Evolutionary conservation across 2,329 filamentous ascomycete species (phyloP).

Genomic region (Aspergillus sp.): DNA sequence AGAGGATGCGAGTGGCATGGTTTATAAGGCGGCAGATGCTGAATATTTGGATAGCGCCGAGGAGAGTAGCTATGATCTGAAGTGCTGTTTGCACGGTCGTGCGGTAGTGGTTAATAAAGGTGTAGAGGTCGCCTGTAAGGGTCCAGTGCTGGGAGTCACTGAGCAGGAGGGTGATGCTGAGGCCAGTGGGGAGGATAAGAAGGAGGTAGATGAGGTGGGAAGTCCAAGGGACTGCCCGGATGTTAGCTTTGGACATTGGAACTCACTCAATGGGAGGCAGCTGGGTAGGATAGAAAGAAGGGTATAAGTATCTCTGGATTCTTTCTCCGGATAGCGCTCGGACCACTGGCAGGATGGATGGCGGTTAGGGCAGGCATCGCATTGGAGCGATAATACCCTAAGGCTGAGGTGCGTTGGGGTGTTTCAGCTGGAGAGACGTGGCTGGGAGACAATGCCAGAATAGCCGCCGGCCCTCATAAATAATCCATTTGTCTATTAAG

Average conservation of each 20-base stretch:
- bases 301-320: no score
- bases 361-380: not conserved
- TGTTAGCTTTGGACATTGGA: not conserved
- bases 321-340: not conserved
- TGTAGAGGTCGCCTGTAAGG: not conserved
- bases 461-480: not conserved
- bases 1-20: not conserved
- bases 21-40: slow-evolving; percentile 1
- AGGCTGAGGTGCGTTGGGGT: not conserved
- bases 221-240: not conserved
- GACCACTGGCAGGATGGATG: not conserved
- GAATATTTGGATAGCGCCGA: not conserved
- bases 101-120: not conserved
- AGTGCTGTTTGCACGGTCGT: not conserved
- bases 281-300: not conserved
- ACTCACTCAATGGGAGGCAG: no score
- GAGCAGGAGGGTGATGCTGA: slow-evolving; percentile 1
- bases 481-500: not conserved
- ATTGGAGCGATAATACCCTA: not conserved
- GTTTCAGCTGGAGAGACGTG: not conserved
- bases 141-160: not conserved
- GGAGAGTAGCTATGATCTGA: not conserved
- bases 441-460: not conserved
- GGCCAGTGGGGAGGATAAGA: not conserved
- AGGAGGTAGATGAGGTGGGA: slow-evolving; percentile 1